Conservation (phyloP, 306 rosid species). For the Medicago lupulina region DNA sequence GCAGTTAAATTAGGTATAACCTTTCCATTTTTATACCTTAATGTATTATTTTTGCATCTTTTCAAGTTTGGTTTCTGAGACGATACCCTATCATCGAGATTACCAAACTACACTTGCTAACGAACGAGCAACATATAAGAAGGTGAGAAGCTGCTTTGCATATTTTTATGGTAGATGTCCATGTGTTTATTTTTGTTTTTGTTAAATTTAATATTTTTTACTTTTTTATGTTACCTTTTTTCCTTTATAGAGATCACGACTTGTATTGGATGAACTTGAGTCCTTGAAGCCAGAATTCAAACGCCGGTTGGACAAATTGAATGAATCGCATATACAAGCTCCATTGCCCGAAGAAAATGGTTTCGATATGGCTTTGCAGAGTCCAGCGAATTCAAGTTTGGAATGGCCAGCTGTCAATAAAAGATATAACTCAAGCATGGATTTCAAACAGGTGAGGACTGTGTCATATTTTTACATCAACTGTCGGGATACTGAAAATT, state of each 20-base stretch:
- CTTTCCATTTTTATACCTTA: slow-evolving; percentile 15
- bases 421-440: slow-evolving; percentile 45
- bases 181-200: not conserved
- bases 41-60: not conserved
- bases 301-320: slow-evolving; percentile 55
- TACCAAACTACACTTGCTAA: slow-evolving; percentile 61
- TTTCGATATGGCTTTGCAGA: slow-evolving; percentile 48
- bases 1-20: slow-evolving; percentile 11
- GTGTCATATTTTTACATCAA: slow-evolving; percentile 14
- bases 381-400: slow-evolving; percentile 51
- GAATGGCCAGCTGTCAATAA: slow-evolving; percentile 61
- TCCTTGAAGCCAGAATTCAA: slow-evolving; percentile 73
- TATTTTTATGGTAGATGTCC: slow-evolving; percentile 14
- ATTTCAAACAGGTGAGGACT: slow-evolving; percentile 62
- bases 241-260: slow-evolving; percentile 56
- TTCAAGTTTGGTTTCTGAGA: slow-evolving; percentile 91
- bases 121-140: slow-evolving; percentile 62
- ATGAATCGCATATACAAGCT: slow-evolving; percentile 50
- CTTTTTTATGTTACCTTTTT: slow-evolving; percentile 35
- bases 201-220: slow-evolving; percentile 1
- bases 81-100: slow-evolving; percentile 90
- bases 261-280: slow-evolving; percentile 82
- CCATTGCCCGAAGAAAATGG: slow-evolving; percentile 50
- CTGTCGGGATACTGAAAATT: slow-evolving; percentile 14
- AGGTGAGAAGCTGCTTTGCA: slow-evolving; percentile 55